Evolutionary conservation across 805 yeast species (phyloP), one percentile per base, ranked within the genome.

Genomic region (Starmera amethionina): DNA sequence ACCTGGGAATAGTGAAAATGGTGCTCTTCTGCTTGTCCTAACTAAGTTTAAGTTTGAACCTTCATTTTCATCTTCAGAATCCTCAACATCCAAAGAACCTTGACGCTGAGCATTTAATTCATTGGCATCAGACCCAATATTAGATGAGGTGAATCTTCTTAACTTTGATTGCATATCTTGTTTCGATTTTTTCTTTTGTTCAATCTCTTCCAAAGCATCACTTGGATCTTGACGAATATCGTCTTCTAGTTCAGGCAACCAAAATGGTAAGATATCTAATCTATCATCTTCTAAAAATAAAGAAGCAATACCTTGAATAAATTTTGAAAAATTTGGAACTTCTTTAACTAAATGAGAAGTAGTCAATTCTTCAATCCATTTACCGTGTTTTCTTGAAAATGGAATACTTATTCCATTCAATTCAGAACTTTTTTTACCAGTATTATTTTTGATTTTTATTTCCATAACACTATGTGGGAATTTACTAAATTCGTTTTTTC

Each of bases 391-490:
- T 61, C 62, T 71, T 46, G 64, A 71, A 50, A 60, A 62, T 53
- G 55, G 72, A 46, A 50, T 67, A 14, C 67, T 54, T 34, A 56
- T 55, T 11, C 59, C 55, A 12, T 58, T 51, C 9, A 50, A 45
- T 27, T 56, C 49, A 12, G 63, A 57, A 12, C 62, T 57, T 45
- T 47, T 61, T 47, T 49, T 64, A 44, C 58, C 67, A 41, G 49
- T 58, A 33, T 63, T 64, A 48, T 74, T 70, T 52, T 73, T 70
- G 43, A 80, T 67, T 48, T 86, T 83, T 48, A 93, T 81, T 60
- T 90, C 97, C 82, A 90, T 77, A 7, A 88, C 89, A 14, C 88
- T 72, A 55, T 77, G 81, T 13, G 96, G 96, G 64, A 88, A 88
- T 56, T 82, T 79, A 32, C 80, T 61, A 53, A 62, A 84, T 62